Base-by-base conservation (phyloP, 768 basidiomycete species). In the Phaffia australis region DNA sequence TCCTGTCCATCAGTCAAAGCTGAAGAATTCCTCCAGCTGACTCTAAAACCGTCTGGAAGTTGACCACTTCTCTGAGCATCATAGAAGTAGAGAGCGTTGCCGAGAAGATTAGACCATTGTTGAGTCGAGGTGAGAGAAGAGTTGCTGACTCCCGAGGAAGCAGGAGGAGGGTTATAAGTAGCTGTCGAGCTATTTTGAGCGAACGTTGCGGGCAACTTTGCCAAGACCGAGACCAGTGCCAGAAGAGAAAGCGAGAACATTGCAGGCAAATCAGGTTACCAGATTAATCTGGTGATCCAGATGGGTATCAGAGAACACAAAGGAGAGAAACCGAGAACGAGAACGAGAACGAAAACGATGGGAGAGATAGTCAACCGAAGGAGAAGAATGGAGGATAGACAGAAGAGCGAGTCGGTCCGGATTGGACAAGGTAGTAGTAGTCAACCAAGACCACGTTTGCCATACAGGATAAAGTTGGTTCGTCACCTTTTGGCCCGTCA, bases 11-110 rank as follows among this genome's bases (percentile, higher is more conserved):
- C 93, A 47, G 83, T 77, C 27, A 85, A 51, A 25, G 83, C 82
- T 72, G 88, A 89, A 64, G 86, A 82, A 72, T 95, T 95, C 61
- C 92, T 80, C 93, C 93, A 97, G 29, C 82, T 73, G 1, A 93
- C 88, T 50, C 92, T 82, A 68, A 51, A 14, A 7, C 18, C 29
- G 29, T 50, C 71, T 0, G 86, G 82, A 19, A 94, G 80, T 52
- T 80, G 79, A 19, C 92, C 92, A 63, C 87, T 88, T 23, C 92
- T 81, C 73, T 95, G 92, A 1, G 85, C 90, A 69, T 95, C 92
- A 73, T 92, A 95, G 76, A 94, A 94, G 73, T 84, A 94, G 30
- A 94, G 74, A 30, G 86, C 75, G 74, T 86, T 84, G 3, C 91
- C 92, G 0, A 94, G 81, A 2, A 94, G 75, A 58, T 80, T 85